These are phyloP conservation scores for Cetradonia linearis DNA, from an alignment of 495 filamentous ascomycete genomes.

Conservation along the genomic window DNA sequence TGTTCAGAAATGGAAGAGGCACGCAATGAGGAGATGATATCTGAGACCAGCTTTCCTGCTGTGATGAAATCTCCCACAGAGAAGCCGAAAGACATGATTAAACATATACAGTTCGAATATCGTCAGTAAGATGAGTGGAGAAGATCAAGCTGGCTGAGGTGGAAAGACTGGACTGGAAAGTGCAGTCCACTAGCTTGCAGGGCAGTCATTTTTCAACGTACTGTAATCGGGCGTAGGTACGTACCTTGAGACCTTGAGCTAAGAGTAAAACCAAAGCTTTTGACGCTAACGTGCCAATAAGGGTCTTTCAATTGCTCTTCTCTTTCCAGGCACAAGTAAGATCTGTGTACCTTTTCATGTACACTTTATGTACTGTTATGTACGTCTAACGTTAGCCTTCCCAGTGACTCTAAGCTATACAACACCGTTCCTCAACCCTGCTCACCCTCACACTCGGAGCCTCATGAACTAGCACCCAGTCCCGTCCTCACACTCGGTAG, in stretches of 20 bases:
- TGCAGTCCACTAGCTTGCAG: not conserved
- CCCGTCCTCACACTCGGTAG: not conserved
- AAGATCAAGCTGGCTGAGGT: not conserved
- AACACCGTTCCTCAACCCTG: too few species aligned
- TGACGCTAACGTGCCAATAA: too few species aligned
- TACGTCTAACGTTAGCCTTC: too few species aligned
- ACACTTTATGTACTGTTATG: too few species aligned
- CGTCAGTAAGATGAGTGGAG: not conserved
- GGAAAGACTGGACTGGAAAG: not conserved
- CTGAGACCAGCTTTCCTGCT: slow-evolving; percentile 11
- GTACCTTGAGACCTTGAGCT: too few species aligned
- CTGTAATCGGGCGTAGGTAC: too few species aligned
- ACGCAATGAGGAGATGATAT: slow-evolving; percentile 11
- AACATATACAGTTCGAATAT: not conserved
- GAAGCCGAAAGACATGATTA: slow-evolving; percentile 22
- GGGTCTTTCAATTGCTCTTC: too few species aligned
- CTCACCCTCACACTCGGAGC: not conserved
- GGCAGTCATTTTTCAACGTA: too few species aligned
- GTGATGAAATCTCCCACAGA: slow-evolving; percentile 24
- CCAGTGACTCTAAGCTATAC: too few species aligned
- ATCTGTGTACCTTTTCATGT: too few species aligned
- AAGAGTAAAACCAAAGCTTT: too few species aligned
- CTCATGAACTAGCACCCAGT: not conserved
- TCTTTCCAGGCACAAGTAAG: too few species aligned
- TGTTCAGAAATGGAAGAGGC: slow-evolving; percentile 11